A percentile compares a stretch with the other conserved stretches of the same genome.
phyloP scores from a whole-genome alignment of 768 basidiomycete genomes.

The Mrakia blollopis region DNA sequence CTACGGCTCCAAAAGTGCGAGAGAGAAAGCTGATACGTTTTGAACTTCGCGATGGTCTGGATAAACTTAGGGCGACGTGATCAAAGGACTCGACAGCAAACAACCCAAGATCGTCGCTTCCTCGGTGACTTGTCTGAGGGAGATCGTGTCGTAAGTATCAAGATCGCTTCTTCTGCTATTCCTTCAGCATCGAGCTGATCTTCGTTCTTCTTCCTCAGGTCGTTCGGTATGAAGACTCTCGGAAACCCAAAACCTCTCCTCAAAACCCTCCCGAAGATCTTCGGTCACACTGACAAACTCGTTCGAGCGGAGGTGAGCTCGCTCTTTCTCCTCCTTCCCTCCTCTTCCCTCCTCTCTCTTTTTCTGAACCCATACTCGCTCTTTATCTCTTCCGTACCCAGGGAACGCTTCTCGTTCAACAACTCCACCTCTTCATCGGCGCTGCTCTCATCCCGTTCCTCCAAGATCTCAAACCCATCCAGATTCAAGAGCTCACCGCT shows the following conservation, averaged over 20 bases:
- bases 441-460: slow-evolving; percentile 75
- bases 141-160: slow-evolving; percentile 71
- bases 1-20: too few species aligned
- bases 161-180: background rate
- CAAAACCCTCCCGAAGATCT: slow-evolving; percentile 84
- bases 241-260: slow-evolving; percentile 61
- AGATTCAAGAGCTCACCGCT: slow-evolving; percentile 91
- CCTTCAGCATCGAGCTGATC: background rate
- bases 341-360: background rate
- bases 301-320: slow-evolving; percentile 71
- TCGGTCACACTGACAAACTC: slow-evolving; percentile 87
- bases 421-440: slow-evolving; percentile 82
- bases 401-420: slow-evolving; percentile 67
- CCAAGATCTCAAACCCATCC: slow-evolving; percentile 88
- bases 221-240: slow-evolving; percentile 68
- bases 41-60: background rate
- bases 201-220: slow-evolving; percentile 48
- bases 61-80: slow-evolving; percentile 61
- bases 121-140: slow-evolving; percentile 68
- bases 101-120: slow-evolving; percentile 91
- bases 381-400: background rate
- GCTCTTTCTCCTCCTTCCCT: background rate
- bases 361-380: background rate
- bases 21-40: too few species aligned
- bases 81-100: slow-evolving; percentile 82